Evolutionary conservation across 306 rosid species (phyloP).

Genomic region (Corylus americana): DNA sequence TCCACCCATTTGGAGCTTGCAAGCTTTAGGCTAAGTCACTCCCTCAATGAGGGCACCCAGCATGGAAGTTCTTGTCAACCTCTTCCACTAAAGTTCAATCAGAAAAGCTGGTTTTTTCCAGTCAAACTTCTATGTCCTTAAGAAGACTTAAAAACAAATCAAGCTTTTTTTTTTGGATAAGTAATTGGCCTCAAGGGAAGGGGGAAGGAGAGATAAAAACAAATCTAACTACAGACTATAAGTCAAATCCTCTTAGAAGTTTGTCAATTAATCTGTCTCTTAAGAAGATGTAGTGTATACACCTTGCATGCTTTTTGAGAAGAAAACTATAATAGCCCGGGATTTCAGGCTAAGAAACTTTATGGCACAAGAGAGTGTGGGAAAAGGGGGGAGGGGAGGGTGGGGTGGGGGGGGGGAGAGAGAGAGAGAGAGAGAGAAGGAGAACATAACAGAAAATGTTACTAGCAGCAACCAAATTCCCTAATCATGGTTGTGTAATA

Average conservation of each 20-base stretch:
- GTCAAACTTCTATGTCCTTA: neutral
- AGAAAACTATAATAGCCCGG: neutral
- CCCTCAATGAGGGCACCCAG: neutral
- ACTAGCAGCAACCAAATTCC: neutral
- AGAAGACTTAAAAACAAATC: neutral
- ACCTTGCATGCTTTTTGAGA: neutral
- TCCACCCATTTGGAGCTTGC: neutral
- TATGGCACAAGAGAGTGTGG: neutral
- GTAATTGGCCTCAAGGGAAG: too few species aligned
- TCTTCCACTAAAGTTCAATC: neutral
- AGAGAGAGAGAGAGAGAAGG: too few species aligned
- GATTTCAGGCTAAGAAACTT: neutral
- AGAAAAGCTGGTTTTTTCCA: neutral
- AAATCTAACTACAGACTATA: neutral
- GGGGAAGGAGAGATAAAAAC: neutral
- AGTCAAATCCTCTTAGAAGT: neutral
- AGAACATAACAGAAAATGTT: too few species aligned
- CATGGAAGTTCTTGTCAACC: neutral
- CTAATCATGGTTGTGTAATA: neutral
- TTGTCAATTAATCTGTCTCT: neutral
- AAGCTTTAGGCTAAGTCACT: neutral
- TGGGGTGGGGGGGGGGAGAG: accelerated
- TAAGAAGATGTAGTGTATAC: neutral
- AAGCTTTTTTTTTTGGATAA: neutral
- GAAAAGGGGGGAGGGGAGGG: too few species aligned